Evolutionary conservation across 441 rosid genomes (phyloP).

Genomic region (Theobroma grandiflorum): DNA sequence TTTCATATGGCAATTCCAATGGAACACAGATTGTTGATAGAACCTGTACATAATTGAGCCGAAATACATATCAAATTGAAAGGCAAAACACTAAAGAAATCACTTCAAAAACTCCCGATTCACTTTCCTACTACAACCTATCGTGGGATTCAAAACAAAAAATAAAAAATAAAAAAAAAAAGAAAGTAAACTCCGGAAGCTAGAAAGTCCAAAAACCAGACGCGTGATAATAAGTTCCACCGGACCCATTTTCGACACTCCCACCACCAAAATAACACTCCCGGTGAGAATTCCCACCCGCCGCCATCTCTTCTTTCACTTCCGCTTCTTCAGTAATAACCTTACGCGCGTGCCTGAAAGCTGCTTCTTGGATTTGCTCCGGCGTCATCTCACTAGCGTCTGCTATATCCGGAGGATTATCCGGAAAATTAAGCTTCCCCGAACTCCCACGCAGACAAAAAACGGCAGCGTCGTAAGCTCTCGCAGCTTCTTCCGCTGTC

Average conservation of each 20-base stretch:
- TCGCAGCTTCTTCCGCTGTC: constrained; percentile 49
- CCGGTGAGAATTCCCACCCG: not conserved
- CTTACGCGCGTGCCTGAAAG: constrained; percentile 45
- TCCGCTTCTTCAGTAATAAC: not conserved
- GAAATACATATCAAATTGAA: not conserved
- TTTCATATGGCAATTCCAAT: not conserved
- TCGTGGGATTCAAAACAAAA: not conserved
- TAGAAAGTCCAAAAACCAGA: constrained; percentile 38
- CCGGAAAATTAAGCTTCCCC: constrained; percentile 50
- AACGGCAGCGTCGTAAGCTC: constrained; percentile 61
- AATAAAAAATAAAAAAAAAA: not conserved
- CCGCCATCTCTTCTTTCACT: not conserved
- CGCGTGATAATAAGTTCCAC: constrained; percentile 40
- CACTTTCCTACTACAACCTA: not conserved
- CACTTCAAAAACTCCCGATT: not conserved
- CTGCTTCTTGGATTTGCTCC: constrained; percentile 50
- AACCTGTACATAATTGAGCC: not conserved
- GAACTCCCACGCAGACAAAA: constrained; percentile 53
- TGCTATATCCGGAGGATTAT: constrained; percentile 47
- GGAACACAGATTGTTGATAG: not conserved
- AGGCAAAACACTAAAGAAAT: not conserved
- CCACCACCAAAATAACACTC: constrained; percentile 16
- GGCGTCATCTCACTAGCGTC: constrained; percentile 34
- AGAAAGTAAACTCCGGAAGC: not conserved
- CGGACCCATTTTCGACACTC: constrained; percentile 6